Evolutionary conservation across 2,329 filamentous ascomycete species (phyloP), one percentile per base, ranked within the genome.

Genomic region (Botryotinia narcissicola): DNA sequence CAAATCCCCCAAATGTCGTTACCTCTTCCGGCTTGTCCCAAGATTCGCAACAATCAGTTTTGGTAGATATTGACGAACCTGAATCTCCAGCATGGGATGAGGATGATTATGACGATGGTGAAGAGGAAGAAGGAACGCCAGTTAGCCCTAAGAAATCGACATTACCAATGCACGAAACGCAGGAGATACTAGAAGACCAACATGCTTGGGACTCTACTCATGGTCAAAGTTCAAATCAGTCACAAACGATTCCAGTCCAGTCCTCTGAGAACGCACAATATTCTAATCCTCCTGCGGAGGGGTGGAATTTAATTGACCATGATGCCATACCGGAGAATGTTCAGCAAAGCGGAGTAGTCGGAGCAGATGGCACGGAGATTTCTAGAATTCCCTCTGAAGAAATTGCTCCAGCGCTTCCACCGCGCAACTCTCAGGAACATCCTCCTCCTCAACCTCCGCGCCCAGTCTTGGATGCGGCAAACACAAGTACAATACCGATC

Each of bases 71-170:
- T 37, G 78, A 80, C n/a, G 76, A 77, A 59, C 75, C 76, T 16
- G 79, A 80, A 74, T 80, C 80, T 1, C 79, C 78, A n/a, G 79
- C 78, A 54, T 80, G 79, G 79, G 78, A 81, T 60, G 80, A 81
- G 46, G 79, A 80, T 74, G 78, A 78, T 61, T 71, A 71, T 12
- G 68, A 73, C 9, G 71, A 73, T 40, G 66, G 35, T 4, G 71
- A 54, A 25, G 61, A 46, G 8, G 70, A 72, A 35, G 66, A 73
- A 32, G 46, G 46, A 25, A 48, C 57, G 22, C 40, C 46, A 8
- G 29, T 54, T 60, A 32, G 57, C 29, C 32, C 69, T 18, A 46
- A 44, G 73, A 76, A 77, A 18, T 73, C 74, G 12, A 61, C 42
- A 48, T 69, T 62, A 37, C 63, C 75, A 29, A 70, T 69, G 10